Percentiles rank a stretch among this genome's conserved stretches.
Evolutionary conservation across 352 stramenopile species (phyloP).

Genomic region (Phytophthora ohioensis): DNA sequence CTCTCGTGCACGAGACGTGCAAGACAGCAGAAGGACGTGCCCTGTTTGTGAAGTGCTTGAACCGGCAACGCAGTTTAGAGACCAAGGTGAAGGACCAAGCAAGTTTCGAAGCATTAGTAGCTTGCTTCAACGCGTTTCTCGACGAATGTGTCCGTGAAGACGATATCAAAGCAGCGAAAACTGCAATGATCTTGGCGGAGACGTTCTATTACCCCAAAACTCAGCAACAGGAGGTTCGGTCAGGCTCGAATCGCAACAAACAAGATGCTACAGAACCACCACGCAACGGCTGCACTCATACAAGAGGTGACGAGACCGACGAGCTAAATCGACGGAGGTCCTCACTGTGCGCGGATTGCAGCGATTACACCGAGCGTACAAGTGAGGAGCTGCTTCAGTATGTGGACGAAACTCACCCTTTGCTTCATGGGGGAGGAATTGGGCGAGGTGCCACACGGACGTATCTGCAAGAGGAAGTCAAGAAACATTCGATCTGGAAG

Average conservation of each 20-base stretch:
- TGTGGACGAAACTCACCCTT: conserved; percentile 40
- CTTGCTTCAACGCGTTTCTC: conserved; percentile 79
- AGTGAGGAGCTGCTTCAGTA: conserved; percentile 48
- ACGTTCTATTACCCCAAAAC: conserved; percentile 73
- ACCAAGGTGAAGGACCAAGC: conserved; percentile 69
- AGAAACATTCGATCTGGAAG: conserved; percentile 88
- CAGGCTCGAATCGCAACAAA: conserved; percentile 1
- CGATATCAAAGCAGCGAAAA: conserved; percentile 88
- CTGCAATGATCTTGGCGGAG: conserved; percentile 87
- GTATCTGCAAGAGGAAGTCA: conserved; percentile 87
- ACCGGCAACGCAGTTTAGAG: conserved; percentile 82
- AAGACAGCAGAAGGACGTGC: conserved; percentile 59
- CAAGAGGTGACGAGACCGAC: conserved; percentile 11
- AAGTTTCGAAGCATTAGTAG: conserved; percentile 70
- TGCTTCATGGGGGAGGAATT: conserved; percentile 46
- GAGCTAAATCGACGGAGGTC: conserved; percentile 23
- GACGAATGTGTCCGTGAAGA: conserved; percentile 79
- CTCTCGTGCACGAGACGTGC: conserved; percentile 40
- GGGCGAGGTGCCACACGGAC: conserved; percentile 64
- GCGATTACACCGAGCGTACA: conserved; percentile 38
- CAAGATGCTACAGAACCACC: neutral
- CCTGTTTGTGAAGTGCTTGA: conserved; percentile 85
- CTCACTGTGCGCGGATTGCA: conserved; percentile 32
- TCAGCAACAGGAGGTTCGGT: conserved; percentile 5
- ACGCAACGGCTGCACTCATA: conserved; percentile 19